Evolutionary conservation across 2,329 filamentous ascomycete species (phyloP).

Genomic region (Clarireedia paspali): DNA sequence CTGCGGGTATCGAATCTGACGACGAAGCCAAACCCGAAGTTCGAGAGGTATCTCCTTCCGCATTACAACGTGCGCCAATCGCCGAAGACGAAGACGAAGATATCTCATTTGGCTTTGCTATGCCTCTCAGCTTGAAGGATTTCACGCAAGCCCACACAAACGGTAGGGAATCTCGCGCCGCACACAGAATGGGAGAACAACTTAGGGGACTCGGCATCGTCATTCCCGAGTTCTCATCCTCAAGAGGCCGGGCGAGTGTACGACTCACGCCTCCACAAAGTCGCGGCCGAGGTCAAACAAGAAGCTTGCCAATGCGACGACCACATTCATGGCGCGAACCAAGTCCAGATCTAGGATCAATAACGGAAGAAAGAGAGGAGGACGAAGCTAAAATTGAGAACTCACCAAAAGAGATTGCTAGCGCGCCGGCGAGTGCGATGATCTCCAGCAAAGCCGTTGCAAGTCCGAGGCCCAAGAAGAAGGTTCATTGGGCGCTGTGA

Average conservation of each 20-base stretch:
- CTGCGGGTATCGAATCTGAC: constrained; percentile 28
- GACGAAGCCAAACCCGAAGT: constrained; percentile 18
- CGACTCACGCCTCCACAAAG: constrained; percentile 12
- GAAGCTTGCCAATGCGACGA: constrained; percentile 20
- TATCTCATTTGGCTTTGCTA: constrained; percentile 17
- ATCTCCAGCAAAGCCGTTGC: constrained; percentile 5
- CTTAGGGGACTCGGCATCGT: constrained; percentile 22
- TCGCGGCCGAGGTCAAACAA: constrained; percentile 21
- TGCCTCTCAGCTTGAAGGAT: constrained; percentile 25
- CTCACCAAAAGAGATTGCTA: constrained; percentile 8
- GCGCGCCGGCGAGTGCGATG: constrained; percentile 14
- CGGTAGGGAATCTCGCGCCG: constrained; percentile 17
- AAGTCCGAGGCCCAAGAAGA: constrained; percentile 25
- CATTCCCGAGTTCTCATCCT: constrained; percentile 14
- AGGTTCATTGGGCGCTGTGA: constrained; percentile 27
- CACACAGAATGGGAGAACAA: constrained; percentile 9
- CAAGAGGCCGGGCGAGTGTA: constrained; percentile 22
- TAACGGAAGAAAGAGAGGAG: constrained; percentile 25
- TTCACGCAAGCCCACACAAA: constrained; percentile 17
- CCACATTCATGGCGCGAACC: constrained; percentile 27
- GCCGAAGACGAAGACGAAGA: constrained; percentile 17
- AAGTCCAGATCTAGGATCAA: constrained; percentile 27
- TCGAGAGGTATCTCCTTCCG: constrained; percentile 25
- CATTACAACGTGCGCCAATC: constrained; percentile 19
- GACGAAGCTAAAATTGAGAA: constrained; percentile 14